phyloP scores from a whole-genome alignment of 768 basidiomycete species.

The Obba rivulosa region DNA sequence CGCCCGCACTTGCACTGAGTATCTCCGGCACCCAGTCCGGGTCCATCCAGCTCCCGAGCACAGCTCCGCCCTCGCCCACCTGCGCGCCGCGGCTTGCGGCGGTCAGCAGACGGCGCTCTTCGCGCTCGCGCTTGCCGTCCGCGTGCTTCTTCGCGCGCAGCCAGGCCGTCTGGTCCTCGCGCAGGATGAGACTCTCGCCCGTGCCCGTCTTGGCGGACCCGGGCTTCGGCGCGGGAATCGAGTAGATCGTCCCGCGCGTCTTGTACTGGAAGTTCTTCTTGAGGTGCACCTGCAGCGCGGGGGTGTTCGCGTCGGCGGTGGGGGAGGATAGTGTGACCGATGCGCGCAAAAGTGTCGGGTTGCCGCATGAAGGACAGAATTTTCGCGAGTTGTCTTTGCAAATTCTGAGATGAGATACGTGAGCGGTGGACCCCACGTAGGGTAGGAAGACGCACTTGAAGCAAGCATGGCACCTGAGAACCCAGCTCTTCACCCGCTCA shows the following conservation, averaged over 20 bases:
- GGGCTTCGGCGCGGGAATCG: conserved; percentile 86
- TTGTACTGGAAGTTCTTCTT: conserved; percentile 96
- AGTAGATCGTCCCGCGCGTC: conserved; percentile 84
- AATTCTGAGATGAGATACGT: conserved; percentile 47
- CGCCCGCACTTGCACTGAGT: conserved; percentile 56
- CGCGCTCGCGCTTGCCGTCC: conserved; percentile 68
- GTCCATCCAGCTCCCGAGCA: conserved; percentile 85
- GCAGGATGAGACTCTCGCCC: conserved; percentile 78
- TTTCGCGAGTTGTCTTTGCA: conserved; percentile 93
- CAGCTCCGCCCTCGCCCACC: conserved; percentile 43
- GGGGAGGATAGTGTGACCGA: conserved; percentile 83
- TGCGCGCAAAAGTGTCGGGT: conserved; percentile 82
- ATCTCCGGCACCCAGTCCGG: conserved; percentile 92
- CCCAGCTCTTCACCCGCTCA: conserved; percentile 90
- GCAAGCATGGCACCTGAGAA: conserved; percentile 94
- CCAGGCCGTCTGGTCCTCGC: conserved; percentile 92
- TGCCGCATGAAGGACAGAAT: conserved; percentile 98
- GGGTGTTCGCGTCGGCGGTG: conserved; percentile 51
- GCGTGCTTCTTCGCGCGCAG: conserved; percentile 74
- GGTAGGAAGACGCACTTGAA: conserved; percentile 76
- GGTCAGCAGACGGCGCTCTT: conserved; percentile 71
- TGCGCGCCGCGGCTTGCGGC: conserved; percentile 41
- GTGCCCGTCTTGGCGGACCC: conserved; percentile 82
- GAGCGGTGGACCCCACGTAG: background rate
- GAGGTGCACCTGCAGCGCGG: conserved; percentile 82